These are phyloP conservation scores for Pythium volutum DNA, from an alignment of 352 stramenopile species.

Conservation along the genomic window DNA sequence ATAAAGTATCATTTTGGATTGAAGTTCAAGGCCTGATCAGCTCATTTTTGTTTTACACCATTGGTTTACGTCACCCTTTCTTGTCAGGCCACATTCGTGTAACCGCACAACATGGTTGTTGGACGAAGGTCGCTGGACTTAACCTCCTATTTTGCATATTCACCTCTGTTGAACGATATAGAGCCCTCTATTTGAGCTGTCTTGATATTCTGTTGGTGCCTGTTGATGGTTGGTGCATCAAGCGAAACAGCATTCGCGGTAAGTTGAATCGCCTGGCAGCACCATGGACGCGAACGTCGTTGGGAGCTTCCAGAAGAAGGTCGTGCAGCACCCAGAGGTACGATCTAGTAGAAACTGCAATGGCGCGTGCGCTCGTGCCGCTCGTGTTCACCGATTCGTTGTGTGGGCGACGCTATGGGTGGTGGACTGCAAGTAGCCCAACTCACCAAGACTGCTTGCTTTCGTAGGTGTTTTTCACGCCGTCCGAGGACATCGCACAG, in stretches of 20 bases:
- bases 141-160: neutral
- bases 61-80: conserved; percentile 27
- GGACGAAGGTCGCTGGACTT: neutral
- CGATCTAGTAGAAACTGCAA: neutral
- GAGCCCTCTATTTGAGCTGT: conserved; percentile 16
- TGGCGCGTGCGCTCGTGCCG: neutral
- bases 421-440: neutral
- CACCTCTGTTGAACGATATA: conserved; percentile 8
- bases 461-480: conserved; percentile 70
- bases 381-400: neutral
- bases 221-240: conserved; percentile 28
- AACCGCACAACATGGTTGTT: neutral
- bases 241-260: conserved; percentile 19
- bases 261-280: conserved; percentile 13
- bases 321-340: conserved; percentile 72
- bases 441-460: neutral
- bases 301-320: conserved; percentile 59
- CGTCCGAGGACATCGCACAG: conserved; percentile 54
- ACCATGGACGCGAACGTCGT: conserved; percentile 61
- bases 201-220: conserved; percentile 20
- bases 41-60: conserved; percentile 31
- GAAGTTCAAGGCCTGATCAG: conserved; percentile 14
- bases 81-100: conserved; percentile 10
- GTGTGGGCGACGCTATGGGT: neutral
- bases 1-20: conserved; percentile 16